Conservation (phyloP, 495 filamentous ascomycete genomes). For the Copromyces sp. region DNA sequence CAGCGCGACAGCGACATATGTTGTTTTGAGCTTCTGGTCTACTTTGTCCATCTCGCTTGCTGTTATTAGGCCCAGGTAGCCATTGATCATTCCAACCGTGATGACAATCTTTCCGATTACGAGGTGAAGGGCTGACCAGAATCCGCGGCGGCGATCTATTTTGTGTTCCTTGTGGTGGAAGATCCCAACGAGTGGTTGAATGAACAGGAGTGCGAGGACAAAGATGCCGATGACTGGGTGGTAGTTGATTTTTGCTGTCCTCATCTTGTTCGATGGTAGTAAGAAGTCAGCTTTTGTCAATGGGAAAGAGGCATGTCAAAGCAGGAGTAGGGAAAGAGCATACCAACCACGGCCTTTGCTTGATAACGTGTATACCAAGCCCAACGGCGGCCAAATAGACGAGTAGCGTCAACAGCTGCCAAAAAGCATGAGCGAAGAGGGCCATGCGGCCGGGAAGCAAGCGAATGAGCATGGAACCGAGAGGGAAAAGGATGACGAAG, state of each 20-base stretch:
- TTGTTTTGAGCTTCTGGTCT: neutral
- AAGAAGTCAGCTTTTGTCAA: neutral
- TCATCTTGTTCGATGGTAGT: constrained; percentile 5
- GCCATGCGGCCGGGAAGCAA: constrained; percentile 25
- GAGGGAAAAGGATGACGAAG: constrained; percentile 44
- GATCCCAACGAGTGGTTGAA: constrained; percentile 53
- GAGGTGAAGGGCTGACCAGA: constrained; percentile 48
- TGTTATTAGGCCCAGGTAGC: constrained; percentile 45
- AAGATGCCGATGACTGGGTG: constrained; percentile 52
- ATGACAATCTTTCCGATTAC: constrained; percentile 52
- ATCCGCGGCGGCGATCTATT: constrained; percentile 32
- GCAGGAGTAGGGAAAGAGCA: neutral
- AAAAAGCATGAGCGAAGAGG: constrained; percentile 37
- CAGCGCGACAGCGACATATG: neutral
- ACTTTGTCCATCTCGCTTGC: neutral
- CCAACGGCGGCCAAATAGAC: constrained; percentile 46
- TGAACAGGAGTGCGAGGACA: constrained; percentile 38
- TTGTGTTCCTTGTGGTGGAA: constrained; percentile 50
- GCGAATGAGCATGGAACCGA: constrained; percentile 46
- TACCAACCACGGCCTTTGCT: constrained; percentile 16
- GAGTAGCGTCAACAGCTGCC: constrained; percentile 45
- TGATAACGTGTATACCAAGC: constrained; percentile 46
- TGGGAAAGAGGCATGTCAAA: no score
- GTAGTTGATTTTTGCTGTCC: constrained; percentile 18
- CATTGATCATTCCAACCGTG: constrained; percentile 57